Evolutionary conservation across 2,329 filamentous ascomycete genomes (phyloP), one percentile per base, ranked within the genome.

Genomic region (Arthrobotrys conoides): DNA sequence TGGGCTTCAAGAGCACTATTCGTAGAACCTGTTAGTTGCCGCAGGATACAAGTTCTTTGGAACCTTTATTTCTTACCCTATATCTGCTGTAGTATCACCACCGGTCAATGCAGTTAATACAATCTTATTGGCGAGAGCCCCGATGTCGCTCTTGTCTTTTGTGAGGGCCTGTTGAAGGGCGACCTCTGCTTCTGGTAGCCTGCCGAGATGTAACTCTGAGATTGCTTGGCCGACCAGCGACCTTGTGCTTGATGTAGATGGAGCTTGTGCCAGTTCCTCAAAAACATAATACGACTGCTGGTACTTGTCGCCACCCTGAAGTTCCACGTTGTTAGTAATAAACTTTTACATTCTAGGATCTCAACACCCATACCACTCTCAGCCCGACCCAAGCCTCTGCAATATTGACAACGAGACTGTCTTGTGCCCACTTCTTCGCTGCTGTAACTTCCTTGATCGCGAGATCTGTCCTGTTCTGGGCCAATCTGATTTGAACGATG

Each of bases 231-330:
- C 91, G 78, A 97, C 90, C 70, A 97, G 89, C 18, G 90, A 92
- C 81, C 91, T 88, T 66, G 91, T 88, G 16, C 93, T 93, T 61
- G 93, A 91, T 18, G 93, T 94, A 36, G 92, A 90, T 1, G 94
- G 91, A 30, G 93, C 91, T 83, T 97, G 93, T 3, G 96, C 95
- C 61, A 98, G 89, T 85, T 99, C 96, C 85, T 98, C 95, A 83
- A 93, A 98, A 79, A 98, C 95, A 87, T 99, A 98, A 86, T 97
- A 98, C 18, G 95, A 91, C 83, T 96, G 93, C 83, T 98, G 96
- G 85, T 98, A 98, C 84, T 93, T 96, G 82, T 97, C 94, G 81
- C 94, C 94, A 83, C 95, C 95, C 92, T 97, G 79, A 27, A 68
- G 5, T 38, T 38, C 24, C 22, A 41, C 24, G 36, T 46, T 30